These are phyloP conservation scores for Diaporthe sp. DNA, from an alignment of 2,329 filamentous ascomycete genomes.

Conservation along the genomic window DNA sequence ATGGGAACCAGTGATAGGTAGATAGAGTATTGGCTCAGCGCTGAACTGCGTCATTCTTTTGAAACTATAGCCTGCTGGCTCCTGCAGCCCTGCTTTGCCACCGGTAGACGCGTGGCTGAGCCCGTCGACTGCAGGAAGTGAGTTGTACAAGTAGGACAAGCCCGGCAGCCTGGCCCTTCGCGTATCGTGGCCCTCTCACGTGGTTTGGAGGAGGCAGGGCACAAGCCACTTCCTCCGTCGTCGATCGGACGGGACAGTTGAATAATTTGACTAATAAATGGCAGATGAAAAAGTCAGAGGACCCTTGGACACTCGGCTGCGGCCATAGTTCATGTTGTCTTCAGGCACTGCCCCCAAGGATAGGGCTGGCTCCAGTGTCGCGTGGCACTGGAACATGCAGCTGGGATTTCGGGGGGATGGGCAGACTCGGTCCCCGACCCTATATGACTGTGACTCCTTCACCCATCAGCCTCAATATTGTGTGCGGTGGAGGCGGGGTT, in stretches of 20 bases:
- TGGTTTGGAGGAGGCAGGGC: background rate
- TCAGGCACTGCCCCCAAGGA: background rate
- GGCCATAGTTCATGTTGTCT: background rate
- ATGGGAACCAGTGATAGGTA: background rate
- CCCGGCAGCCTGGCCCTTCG: background rate
- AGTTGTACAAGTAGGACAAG: background rate
- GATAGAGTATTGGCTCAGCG: background rate
- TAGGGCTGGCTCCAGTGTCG: background rate
- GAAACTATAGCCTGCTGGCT: background rate
- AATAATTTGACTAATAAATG: background rate
- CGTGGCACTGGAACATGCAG: slow-evolving; percentile 3
- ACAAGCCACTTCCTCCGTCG: background rate
- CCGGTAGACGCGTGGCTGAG: slow-evolving; percentile 2
- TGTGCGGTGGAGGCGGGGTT: background rate
- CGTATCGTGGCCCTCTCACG: background rate
- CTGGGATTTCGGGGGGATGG: background rate
- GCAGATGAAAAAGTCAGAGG: background rate
- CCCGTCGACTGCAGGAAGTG: background rate
- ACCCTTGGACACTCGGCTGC: background rate
- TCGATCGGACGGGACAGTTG: background rate
- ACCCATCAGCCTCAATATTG: slow-evolving; percentile 5
- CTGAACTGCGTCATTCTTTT: background rate
- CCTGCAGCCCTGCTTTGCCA: slow-evolving; percentile 19
- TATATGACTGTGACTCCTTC: background rate
- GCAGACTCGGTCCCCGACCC: background rate